A percentile compares a stretch with the other conserved stretches of the same genome.
Evolutionary conservation across 2,329 filamentous ascomycete genomes (phyloP).

Genomic region (Pseudogymnoascus destructans): DNA sequence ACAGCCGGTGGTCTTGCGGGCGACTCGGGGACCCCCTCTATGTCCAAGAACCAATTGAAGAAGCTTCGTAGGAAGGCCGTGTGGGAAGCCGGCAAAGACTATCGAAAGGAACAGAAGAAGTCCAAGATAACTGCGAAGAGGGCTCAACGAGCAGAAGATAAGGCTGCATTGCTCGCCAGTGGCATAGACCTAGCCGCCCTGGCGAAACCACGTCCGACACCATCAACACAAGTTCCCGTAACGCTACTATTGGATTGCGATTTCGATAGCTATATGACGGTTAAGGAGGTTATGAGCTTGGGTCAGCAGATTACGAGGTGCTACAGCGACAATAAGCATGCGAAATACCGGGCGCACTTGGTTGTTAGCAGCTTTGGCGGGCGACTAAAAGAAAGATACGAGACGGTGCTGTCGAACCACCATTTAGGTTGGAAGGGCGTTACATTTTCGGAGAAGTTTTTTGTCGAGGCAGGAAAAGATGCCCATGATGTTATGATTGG

Average conservation of each 20-base stretch:
- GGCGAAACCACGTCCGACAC: conserved; percentile 15
- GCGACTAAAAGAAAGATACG: conserved; percentile 63
- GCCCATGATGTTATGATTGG: conserved; percentile 56
- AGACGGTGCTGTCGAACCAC: conserved; percentile 56
- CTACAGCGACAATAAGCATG: conserved; percentile 75
- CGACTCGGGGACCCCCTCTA: not conserved
- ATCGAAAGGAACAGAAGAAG: conserved; percentile 40
- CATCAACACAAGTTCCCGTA: conserved; percentile 51
- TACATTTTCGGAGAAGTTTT: conserved; percentile 60
- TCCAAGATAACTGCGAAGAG: conserved; percentile 39
- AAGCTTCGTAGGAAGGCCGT: conserved; percentile 57
- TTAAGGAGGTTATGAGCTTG: conserved; percentile 74
- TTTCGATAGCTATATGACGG: conserved; percentile 81
- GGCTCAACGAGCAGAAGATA: conserved; percentile 34
- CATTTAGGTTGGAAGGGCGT: conserved; percentile 72
- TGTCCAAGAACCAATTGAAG: conserved; percentile 83
- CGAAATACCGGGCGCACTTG: conserved; percentile 56
- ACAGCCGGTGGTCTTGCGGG: not conserved
- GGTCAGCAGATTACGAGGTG: conserved; percentile 71
- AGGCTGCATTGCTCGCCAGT: conserved; percentile 32
- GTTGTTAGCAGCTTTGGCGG: conserved; percentile 69
- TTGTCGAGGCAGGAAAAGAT: conserved; percentile 51
- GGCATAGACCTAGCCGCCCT: conserved; percentile 26
- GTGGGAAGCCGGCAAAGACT: conserved; percentile 61
- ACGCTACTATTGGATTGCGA: conserved; percentile 80